Evolutionary conservation across 1,284 basidiomycete species (phyloP).

Genomic region (Dichomitus squalens): DNA sequence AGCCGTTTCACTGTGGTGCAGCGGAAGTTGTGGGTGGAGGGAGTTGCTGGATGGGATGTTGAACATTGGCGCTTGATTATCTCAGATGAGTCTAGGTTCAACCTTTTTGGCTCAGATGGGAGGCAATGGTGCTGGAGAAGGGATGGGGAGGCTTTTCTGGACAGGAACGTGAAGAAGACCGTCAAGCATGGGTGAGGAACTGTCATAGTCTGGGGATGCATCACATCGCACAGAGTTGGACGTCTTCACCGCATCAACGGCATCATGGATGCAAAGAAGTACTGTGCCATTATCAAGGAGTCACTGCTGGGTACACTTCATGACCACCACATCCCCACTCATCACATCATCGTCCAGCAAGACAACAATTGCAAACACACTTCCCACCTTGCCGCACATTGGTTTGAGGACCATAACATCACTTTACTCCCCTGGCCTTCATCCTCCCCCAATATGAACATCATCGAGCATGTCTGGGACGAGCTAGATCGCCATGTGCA

Average conservation of each 20-base stretch:
- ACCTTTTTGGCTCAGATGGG: slow-evolving; percentile 11
- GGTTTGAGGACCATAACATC: slow-evolving; percentile 37
- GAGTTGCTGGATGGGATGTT: neutral
- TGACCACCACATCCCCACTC: slow-evolving; percentile 18
- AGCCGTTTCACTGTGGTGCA: neutral
- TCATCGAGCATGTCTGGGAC: slow-evolving; percentile 5
- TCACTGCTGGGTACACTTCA: slow-evolving; percentile 31
- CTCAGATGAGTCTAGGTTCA: slow-evolving; percentile 10
- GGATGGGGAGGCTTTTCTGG: slow-evolving; percentile 1
- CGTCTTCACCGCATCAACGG: slow-evolving; percentile 4
- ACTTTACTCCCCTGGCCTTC: slow-evolving; percentile 37
- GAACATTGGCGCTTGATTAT: neutral
- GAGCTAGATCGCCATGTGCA: neutral
- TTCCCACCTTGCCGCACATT: slow-evolving; percentile 27
- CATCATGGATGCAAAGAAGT: slow-evolving; percentile 10
- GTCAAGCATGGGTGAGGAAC: slow-evolving; percentile 5
- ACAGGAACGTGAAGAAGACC: neutral
- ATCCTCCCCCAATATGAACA: slow-evolving; percentile 39
- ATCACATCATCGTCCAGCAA: slow-evolving; percentile 29
- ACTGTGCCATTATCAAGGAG: slow-evolving; percentile 31
- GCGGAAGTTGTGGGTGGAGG: neutral
- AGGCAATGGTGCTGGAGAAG: slow-evolving; percentile 6
- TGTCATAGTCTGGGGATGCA: slow-evolving; percentile 10
- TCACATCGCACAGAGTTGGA: neutral
- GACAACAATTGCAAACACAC: slow-evolving; percentile 43